phyloP scores from a whole-genome alignment of 1,284 basidiomycete species.

The Coriolopsis trogii region DNA sequence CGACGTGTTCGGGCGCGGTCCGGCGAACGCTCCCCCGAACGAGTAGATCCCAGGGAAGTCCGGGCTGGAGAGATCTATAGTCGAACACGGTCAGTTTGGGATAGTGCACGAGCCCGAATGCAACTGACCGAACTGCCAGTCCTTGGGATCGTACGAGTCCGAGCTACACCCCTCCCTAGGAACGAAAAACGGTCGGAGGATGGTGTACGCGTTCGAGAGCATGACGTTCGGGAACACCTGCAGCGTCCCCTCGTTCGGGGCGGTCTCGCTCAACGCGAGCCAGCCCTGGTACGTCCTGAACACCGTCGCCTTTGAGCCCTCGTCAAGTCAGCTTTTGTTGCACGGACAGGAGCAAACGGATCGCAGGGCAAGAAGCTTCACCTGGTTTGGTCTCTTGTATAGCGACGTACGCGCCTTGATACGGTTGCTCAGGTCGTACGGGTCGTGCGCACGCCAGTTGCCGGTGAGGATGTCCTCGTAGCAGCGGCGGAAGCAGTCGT shows the following conservation, averaged over 20 bases:
- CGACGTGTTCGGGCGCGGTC: slow-evolving; percentile 53
- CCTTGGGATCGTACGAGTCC: slow-evolving; percentile 54
- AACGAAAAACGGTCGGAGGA: slow-evolving; percentile 85
- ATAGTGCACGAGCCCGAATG: background rate
- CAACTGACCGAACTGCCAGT: slow-evolving; percentile 73
- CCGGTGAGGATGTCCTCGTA: slow-evolving; percentile 71
- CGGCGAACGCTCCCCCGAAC: slow-evolving; percentile 46
- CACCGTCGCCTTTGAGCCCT: slow-evolving; percentile 52
- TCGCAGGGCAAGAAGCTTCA: slow-evolving; percentile 29
- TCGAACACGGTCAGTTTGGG: background rate
- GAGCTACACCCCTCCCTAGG: slow-evolving; percentile 44
- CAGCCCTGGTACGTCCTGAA: slow-evolving; percentile 86
- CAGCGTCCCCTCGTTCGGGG: slow-evolving; percentile 78
- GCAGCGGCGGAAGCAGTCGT: slow-evolving; percentile 65
- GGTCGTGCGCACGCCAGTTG: slow-evolving; percentile 72
- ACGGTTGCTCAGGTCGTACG: slow-evolving; percentile 67
- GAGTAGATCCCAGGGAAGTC: slow-evolving; percentile 63
- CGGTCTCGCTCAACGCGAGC: slow-evolving; percentile 73
- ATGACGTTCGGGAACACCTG: slow-evolving; percentile 77
- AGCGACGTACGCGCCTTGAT: slow-evolving; percentile 62
- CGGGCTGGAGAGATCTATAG: slow-evolving; percentile 52
- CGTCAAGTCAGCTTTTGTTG: background rate
- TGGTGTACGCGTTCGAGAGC: slow-evolving; percentile 78
- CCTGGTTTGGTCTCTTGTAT: slow-evolving; percentile 60
- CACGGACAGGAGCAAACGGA: background rate